These are phyloP conservation scores for Lactifluus subvellereus DNA, from an alignment of 768 basidiomycete genomes.

Conservation along the genomic window DNA sequence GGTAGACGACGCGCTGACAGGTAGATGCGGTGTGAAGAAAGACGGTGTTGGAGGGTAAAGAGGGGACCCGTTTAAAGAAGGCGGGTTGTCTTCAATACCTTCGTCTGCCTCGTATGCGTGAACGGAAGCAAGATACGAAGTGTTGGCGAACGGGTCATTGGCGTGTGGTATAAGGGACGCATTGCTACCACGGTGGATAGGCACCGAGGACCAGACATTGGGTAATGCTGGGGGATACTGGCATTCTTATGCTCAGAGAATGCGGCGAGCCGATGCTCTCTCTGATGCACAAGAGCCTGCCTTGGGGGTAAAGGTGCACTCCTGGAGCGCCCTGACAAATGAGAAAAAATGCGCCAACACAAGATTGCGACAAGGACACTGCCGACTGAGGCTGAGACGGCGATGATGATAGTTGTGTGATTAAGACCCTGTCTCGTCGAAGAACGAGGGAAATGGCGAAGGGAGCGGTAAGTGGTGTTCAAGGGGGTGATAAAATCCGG, in stretches of 20 bases:
- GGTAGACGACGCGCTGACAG: conserved; percentile 6
- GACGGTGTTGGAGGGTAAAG: conserved; percentile 9
- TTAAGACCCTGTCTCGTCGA: not conserved
- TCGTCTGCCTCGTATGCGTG: conserved; percentile 21
- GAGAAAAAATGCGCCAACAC: conserved; percentile 36
- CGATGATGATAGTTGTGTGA: conserved; percentile 43
- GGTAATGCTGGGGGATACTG: conserved; percentile 22
- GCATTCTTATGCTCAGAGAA: conserved; percentile 31
- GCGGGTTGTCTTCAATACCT: not conserved
- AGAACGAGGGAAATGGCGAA: conserved; percentile 8
- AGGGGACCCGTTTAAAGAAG: not conserved
- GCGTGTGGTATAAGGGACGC: conserved; percentile 31
- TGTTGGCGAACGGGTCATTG: conserved; percentile 3
- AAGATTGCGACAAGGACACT: conserved; percentile 36
- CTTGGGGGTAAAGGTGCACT: conserved; percentile 54
- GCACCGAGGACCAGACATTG: conserved; percentile 21
- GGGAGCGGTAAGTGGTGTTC: not conserved
- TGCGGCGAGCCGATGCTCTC: conserved; percentile 45
- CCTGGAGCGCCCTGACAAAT: conserved; percentile 29
- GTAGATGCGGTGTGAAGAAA: not conserved
- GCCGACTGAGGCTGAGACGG: conserved; percentile 40
- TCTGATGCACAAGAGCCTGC: conserved; percentile 58
- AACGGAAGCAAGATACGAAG: conserved; percentile 20
- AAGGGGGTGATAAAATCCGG: not conserved
- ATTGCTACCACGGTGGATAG: conserved; percentile 31